Base-by-base conservation (phyloP, 768 basidiomycete genomes). In the Hydnomerulius pinastri region DNA sequence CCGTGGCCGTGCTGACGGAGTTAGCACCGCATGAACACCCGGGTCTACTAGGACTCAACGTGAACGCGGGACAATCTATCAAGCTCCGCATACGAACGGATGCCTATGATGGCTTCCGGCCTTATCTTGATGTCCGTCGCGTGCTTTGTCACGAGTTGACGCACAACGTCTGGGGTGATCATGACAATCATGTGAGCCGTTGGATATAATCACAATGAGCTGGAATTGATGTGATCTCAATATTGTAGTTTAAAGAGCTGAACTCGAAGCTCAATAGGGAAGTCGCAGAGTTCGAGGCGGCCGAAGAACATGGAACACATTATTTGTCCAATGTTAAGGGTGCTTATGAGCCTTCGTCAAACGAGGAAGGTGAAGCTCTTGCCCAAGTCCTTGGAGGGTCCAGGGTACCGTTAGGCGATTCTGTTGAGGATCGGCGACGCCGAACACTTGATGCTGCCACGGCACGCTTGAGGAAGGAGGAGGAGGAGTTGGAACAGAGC, bases 1-100 rank as follows among this genome's bases (percentile, higher is more conserved):
- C 81, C 1, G 86, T 91, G 5, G 83, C 83, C 0, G 53, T 85
- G 3, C 71, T 90, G 37, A 90, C 87, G 2, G 88, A 91, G 66
- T 79, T 91, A 15, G 87, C 87, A 13, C 88, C 88, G 0, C 87
- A 87, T 50, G 87, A 90, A 60, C 77, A 85, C 50, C 87, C 87
- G 6, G 71, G 80, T 24, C 66, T 90, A 9, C 73, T 88, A 3
- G 89, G 90, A 0, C 72, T 88, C 32, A 90, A 90, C 58, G 77
- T 77, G 41, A 81, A 81, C 42, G 72, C 66, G 0, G 87, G 88
- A 0, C 71, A 81, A 56, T 68, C 74, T 18, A 87, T 91, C 57
- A 85, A 84, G 61, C 68, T 90, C 3, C 79, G 87, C 15, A 61
- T 90, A 41, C 73, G 89, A 17, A 90, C 88, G 17, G 77, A 90